These are phyloP conservation scores for Saccharomyces hybrid DNA, from an alignment of 1,139 yeast species.

Conservation along the genomic window DNA sequence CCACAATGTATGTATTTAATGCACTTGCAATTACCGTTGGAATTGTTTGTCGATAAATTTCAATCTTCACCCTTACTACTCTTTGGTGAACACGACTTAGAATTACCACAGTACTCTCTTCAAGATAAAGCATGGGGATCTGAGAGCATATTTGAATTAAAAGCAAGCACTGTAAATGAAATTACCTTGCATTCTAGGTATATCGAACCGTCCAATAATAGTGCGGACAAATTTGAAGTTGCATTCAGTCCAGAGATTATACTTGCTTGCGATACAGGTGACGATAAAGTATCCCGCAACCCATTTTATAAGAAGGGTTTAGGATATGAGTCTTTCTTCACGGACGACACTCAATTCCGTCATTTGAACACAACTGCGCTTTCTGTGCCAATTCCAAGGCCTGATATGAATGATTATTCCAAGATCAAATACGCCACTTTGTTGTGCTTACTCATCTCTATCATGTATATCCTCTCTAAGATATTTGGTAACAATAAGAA, in stretches of 20 bases:
- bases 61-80: slow-evolving; percentile 32
- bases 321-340: slow-evolving; percentile 42
- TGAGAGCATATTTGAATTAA: slow-evolving; percentile 35
- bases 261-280: slow-evolving; percentile 41
- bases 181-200: slow-evolving; percentile 46
- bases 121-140: slow-evolving; percentile 38
- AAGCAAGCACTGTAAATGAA: slow-evolving; percentile 27
- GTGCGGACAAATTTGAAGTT: slow-evolving; percentile 21
- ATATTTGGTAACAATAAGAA: slow-evolving; percentile 12
- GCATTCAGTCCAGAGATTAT: slow-evolving; percentile 39
- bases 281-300: slow-evolving; percentile 25
- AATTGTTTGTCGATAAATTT: slow-evolving; percentile 34
- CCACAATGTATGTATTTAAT: slow-evolving; percentile 31
- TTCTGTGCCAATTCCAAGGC: slow-evolving; percentile 34
- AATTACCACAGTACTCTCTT: slow-evolving; percentile 42
- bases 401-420: slow-evolving; percentile 26
- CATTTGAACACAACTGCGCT: slow-evolving; percentile 25
- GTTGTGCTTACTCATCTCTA: slow-evolving; percentile 29
- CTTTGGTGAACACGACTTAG: slow-evolving; percentile 35
- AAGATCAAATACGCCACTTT: slow-evolving; percentile 32
- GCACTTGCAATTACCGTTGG: slow-evolving; percentile 28
- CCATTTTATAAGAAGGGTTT: slow-evolving; percentile 35
- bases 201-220: slow-evolving; percentile 33
- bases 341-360: slow-evolving; percentile 38
- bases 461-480: slow-evolving; percentile 32